These are phyloP conservation scores for Rhizoclosmatium sp. DNA, from an alignment of 192 early-diverging fungal species.

Conservation along the genomic window DNA sequence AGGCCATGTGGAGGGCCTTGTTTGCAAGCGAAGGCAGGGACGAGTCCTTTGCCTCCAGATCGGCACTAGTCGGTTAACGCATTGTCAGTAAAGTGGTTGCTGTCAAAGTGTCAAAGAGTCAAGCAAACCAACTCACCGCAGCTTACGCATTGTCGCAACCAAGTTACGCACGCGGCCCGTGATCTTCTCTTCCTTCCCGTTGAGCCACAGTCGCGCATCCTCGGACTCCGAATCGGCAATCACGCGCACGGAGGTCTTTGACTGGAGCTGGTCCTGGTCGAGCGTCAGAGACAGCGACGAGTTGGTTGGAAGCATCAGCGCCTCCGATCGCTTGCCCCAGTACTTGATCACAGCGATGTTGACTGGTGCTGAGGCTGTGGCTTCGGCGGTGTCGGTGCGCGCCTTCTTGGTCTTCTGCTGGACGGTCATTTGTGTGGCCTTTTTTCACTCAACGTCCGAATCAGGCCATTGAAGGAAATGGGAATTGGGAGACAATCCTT, in stretches of 20 bases:
- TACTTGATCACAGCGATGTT: constrained; percentile 99
- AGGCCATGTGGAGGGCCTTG: constrained; percentile 84
- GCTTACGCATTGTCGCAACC: constrained; percentile 78
- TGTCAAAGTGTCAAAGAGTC: background rate
- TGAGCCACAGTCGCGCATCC: constrained; percentile 92
- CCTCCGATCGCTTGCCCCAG: constrained; percentile 96
- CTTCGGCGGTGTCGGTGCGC: constrained; percentile 43
- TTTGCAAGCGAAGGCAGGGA: constrained; percentile 64
- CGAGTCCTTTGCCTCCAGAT: constrained; percentile 40
- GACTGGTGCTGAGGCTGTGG: constrained; percentile 94
- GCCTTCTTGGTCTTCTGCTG: background rate
- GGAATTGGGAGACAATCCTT: background rate
- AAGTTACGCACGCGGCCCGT: constrained; percentile 68
- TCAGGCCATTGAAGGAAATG: background rate
- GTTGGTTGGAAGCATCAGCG: constrained; percentile 95
- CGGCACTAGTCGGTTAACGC: constrained; percentile 59
- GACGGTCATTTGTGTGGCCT: background rate
- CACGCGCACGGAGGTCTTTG: constrained; percentile 86
- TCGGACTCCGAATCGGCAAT: constrained; percentile 40
- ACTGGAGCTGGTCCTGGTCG: constrained; percentile 94
- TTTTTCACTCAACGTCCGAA: background rate
- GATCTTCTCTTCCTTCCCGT: constrained; percentile 88
- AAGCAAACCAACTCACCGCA: constrained; percentile 60
- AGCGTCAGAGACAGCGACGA: constrained; percentile 96
- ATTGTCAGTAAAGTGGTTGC: background rate